Conservation (phyloP, 805 yeast genomes). For the Wickerhamiella domercqiae region DNA sequence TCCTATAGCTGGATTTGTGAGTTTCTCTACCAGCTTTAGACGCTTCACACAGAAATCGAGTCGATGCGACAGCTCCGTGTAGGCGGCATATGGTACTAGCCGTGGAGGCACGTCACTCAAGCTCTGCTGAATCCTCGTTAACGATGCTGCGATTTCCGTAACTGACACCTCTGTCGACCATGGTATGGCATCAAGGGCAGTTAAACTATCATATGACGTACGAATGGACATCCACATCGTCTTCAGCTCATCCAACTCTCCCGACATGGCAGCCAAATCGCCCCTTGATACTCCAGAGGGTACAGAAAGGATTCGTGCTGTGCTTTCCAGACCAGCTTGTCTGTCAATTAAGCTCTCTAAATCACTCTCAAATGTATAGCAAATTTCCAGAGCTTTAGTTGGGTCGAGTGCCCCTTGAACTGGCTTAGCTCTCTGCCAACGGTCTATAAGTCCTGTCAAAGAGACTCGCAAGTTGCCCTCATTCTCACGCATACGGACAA, state of each 20-base stretch:
- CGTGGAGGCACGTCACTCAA: slow-evolving; percentile 41
- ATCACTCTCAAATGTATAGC: slow-evolving; percentile 30
- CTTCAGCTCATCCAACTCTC: slow-evolving; percentile 21
- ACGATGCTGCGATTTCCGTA: slow-evolving; percentile 11
- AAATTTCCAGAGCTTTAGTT: slow-evolving; percentile 7
- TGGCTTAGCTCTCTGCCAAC: slow-evolving; percentile 1
- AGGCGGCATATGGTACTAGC: slow-evolving; percentile 54
- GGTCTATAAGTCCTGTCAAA: background rate
- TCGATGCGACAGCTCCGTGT: slow-evolving; percentile 45
- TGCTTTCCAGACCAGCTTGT: background rate
- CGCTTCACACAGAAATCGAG: no score
- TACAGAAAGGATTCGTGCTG: background rate
- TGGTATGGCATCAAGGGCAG: slow-evolving; percentile 26
- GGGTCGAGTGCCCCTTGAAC: slow-evolving; percentile 1
- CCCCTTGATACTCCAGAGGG: background rate
- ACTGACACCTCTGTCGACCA: slow-evolving; percentile 38
- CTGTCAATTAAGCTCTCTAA: slow-evolving; percentile 22
- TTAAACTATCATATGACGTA: slow-evolving; percentile 33
- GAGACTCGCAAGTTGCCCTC: background rate
- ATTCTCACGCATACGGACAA: background rate
- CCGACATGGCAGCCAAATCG: background rate
- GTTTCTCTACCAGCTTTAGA: no score
- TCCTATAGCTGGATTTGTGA: no score
- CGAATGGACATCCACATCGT: slow-evolving; percentile 53
- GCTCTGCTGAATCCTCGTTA: slow-evolving; percentile 17